Conservation (phyloP, 805 yeast genomes). For the Kluyveromyces lactis region DNA sequence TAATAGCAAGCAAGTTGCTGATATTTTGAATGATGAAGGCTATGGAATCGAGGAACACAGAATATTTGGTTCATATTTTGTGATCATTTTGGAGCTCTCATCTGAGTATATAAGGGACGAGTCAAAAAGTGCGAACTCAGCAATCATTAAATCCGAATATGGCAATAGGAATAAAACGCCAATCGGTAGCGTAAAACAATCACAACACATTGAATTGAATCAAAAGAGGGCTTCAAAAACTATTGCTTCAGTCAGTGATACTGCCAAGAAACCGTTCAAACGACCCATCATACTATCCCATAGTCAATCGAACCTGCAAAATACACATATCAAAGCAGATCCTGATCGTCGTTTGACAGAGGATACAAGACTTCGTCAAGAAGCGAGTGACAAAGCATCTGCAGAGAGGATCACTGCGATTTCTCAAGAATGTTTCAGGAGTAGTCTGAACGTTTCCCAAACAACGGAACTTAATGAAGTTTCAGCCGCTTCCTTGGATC, state of each 20-base stretch:
- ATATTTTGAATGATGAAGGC: conserved; percentile 14
- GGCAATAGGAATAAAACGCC: too few relatives aligned
- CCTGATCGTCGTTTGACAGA: too few relatives aligned
- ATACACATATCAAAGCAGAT: not conserved
- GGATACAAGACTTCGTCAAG: too few relatives aligned
- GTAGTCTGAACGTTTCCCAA: conserved; percentile 1
- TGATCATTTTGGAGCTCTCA: conserved; percentile 7
- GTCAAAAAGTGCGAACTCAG: not conserved
- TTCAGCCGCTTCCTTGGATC: not conserved
- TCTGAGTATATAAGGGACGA: not conserved
- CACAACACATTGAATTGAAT: too few relatives aligned
- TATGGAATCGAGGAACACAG: conserved; percentile 22
- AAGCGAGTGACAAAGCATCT: too few relatives aligned
- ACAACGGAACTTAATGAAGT: not conserved
- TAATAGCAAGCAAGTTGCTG: conserved; percentile 15
- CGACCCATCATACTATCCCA: not conserved
- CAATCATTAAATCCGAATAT: too few relatives aligned
- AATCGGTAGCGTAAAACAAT: too few relatives aligned
- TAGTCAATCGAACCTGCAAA: not conserved
- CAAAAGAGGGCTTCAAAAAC: not conserved
- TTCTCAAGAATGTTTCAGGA: not conserved
- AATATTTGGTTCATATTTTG: conserved; percentile 20
- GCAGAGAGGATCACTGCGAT: too few relatives aligned
- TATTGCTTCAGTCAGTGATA: not conserved
- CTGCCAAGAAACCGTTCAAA: not conserved